A percentile compares a stretch with the other conserved stretches of the same genome.
These are phyloP conservation scores for Coemansia erecta DNA, from an alignment of 192 early-diverging fungal species.

Conservation along the genomic window DNA sequence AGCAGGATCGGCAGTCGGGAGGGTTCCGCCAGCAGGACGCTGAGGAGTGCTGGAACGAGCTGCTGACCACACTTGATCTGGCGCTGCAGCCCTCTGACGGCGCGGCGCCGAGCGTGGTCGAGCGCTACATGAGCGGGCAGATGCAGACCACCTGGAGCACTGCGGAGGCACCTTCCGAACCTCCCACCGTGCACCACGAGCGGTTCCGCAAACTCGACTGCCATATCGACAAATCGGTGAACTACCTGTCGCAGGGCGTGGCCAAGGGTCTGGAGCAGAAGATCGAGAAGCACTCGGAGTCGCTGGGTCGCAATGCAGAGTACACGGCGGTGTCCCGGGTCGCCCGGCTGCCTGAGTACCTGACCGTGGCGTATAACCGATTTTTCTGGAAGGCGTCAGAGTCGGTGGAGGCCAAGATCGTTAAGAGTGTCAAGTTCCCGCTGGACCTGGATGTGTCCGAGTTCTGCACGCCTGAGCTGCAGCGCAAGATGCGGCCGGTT, in stretches of 20 bases:
- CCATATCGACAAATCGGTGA: conserved; percentile 58
- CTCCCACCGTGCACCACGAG: conserved; percentile 59
- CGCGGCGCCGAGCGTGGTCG: conserved; percentile 44
- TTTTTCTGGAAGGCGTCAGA: conserved; percentile 93
- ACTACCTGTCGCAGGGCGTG: conserved; percentile 45
- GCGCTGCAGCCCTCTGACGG: conserved; percentile 4
- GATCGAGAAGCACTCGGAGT: conserved; percentile 86
- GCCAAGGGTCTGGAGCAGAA: conserved; percentile 69
- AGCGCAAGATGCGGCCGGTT: conserved; percentile 66
- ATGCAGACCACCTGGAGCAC: conserved; percentile 53
- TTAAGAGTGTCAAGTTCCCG: conserved; percentile 94
- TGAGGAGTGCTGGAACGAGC: conserved; percentile 94
- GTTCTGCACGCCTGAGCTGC: conserved; percentile 81
- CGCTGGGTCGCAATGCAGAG: conserved; percentile 72
- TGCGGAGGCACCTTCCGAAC: conserved; percentile 78
- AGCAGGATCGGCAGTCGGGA: conserved; percentile 65
- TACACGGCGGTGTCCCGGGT: conserved; percentile 78
- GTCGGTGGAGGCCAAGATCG: conserved; percentile 83
- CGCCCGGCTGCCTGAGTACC: conserved; percentile 81
- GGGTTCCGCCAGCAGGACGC: conserved; percentile 94
- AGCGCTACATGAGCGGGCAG: conserved; percentile 79
- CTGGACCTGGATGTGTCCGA: conserved; percentile 86
- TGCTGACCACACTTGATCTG: conserved; percentile 64
- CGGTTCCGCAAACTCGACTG: conserved; percentile 77
- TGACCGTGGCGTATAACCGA: conserved; percentile 88